Conservation (phyloP, 2,329 filamentous ascomycete species). For the Cordyceps cateniannulata region DNA sequence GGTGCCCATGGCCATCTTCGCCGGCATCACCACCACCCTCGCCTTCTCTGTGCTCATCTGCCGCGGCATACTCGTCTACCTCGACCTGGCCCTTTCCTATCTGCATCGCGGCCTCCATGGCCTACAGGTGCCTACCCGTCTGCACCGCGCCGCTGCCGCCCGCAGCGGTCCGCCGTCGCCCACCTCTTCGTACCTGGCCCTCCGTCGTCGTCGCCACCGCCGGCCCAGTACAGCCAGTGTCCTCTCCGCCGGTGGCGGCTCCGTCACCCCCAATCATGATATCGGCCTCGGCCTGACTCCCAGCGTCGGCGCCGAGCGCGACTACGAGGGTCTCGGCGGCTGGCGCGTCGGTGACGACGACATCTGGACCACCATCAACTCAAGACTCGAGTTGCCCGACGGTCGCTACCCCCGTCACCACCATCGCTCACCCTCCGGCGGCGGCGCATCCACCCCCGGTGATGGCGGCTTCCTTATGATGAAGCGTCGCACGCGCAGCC, state of each 20-base stretch:
- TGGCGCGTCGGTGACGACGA: conserved; percentile 46
- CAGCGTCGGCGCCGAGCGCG: conserved; percentile 44
- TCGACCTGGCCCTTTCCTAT: conserved; percentile 54
- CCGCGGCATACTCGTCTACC: conserved; percentile 54
- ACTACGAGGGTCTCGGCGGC: conserved; percentile 55
- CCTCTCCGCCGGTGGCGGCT: conserved; percentile 25
- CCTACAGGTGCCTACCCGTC: conserved; percentile 25
- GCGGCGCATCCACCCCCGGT: conserved; percentile 29
- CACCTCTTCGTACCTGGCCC: conserved; percentile 5
- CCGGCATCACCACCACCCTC: conserved; percentile 55
- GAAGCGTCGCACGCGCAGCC: conserved; percentile 32
- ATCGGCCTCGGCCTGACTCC: conserved; percentile 35
- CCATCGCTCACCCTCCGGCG: conserved; percentile 35
- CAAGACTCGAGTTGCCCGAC: conserved; percentile 43
- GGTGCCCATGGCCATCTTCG: conserved; percentile 56
- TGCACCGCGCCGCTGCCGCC: conserved; percentile 19
- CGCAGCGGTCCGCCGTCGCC: conserved; percentile 17
- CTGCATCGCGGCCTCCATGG: conserved; percentile 48
- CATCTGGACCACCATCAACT: conserved; percentile 47
- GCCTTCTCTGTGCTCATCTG: conserved; percentile 56
- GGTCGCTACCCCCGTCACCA: conserved; percentile 34
- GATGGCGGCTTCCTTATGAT: conserved; percentile 39
- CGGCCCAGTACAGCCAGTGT: conserved; percentile 29
- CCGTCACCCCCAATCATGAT: conserved; percentile 29
- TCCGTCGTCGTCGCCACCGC: conserved; percentile 22